Evolutionary conservation across 139 green algal species (phyloP).

Genomic region (Chlorella sp.): DNA sequence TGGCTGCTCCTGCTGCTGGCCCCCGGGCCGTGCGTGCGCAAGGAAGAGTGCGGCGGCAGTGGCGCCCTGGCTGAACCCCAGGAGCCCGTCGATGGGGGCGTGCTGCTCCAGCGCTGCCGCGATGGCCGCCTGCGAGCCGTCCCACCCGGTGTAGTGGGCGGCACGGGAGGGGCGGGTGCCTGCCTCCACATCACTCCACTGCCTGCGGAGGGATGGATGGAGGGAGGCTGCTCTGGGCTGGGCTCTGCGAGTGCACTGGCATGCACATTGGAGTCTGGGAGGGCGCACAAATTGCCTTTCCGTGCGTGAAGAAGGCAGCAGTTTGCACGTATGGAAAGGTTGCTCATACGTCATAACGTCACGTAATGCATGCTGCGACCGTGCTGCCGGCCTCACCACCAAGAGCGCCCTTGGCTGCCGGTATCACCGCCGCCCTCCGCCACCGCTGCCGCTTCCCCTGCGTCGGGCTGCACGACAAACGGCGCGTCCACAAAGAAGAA

Average conservation of each 20-base stretch:
- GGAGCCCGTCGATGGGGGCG: constrained; percentile 47
- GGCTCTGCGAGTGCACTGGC: too few species aligned
- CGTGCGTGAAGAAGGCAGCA: too few species aligned
- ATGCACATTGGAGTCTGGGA: too few species aligned
- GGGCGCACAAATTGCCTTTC: too few species aligned
- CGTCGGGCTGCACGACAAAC: constrained; percentile 15
- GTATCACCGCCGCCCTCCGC: background rate
- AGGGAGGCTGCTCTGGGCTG: background rate
- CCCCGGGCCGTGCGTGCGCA: background rate
- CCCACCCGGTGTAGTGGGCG: constrained; percentile 54
- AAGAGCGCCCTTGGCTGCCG: constrained; percentile 4
- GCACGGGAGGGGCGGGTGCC: constrained; percentile 52
- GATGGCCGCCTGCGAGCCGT: constrained; percentile 33
- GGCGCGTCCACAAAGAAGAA: constrained; percentile 80
- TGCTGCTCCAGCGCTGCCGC: constrained; percentile 41
- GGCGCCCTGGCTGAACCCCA: constrained; percentile 73
- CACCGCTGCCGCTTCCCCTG: background rate
- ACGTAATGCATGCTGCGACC: too few species aligned
- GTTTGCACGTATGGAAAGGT: too few species aligned
- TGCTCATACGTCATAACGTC: too few species aligned
- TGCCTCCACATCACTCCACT: constrained; percentile 49
- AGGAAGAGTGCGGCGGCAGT: constrained; percentile 65
- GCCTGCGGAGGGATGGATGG: constrained; percentile 31
- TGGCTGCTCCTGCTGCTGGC: background rate
- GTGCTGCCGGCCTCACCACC: constrained; percentile 18